A percentile compares a stretch with the other conserved stretches of the same genome.
phyloP scores from a whole-genome alignment of 768 basidiomycete species.

The Suillus placidus region DNA sequence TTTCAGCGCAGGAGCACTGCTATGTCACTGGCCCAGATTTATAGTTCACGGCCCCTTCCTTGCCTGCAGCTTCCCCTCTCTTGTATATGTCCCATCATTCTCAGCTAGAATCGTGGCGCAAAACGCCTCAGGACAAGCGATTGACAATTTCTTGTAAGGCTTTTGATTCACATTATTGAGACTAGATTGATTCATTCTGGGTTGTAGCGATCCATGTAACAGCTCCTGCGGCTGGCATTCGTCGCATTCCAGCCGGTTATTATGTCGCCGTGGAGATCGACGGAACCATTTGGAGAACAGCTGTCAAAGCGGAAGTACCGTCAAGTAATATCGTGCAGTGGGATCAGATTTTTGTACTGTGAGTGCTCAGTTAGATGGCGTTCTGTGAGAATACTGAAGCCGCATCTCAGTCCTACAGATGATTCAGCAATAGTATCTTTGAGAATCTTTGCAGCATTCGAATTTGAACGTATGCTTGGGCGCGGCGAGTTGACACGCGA shows the following conservation, averaged over 20 bases:
- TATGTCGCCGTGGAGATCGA: constrained; percentile 15
- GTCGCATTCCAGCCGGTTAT: constrained; percentile 20
- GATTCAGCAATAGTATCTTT: constrained; percentile 2
- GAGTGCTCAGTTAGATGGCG: not conserved
- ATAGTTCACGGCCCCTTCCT: constrained; percentile 1
- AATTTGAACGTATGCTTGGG: constrained; percentile 16
- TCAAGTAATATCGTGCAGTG: constrained; percentile 17
- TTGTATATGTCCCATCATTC: constrained; percentile 10
- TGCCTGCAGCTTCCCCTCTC: not conserved
- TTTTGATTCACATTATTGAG: not conserved
- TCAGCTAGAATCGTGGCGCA: constrained; percentile 7
- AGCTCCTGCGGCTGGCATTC: constrained; percentile 11
- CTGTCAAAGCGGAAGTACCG: constrained; percentile 5
- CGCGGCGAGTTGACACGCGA: constrained; percentile 13
- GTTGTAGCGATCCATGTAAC: constrained; percentile 18
- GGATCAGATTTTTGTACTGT: constrained; percentile 18
- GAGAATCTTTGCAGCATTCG: constrained; percentile 13
- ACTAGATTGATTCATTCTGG: not conserved
- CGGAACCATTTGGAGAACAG: constrained; percentile 9
- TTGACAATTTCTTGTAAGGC: constrained; percentile 7
- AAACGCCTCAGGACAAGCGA: constrained; percentile 10
- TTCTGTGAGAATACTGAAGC: not conserved
- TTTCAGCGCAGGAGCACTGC: constrained; percentile 5
- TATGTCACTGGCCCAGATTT: constrained; percentile 4
- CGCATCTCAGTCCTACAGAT: constrained; percentile 11